These are phyloP conservation scores for Lentithecium fluviatile DNA, from an alignment of 495 filamentous ascomycete genomes.

Conservation along the genomic window DNA sequence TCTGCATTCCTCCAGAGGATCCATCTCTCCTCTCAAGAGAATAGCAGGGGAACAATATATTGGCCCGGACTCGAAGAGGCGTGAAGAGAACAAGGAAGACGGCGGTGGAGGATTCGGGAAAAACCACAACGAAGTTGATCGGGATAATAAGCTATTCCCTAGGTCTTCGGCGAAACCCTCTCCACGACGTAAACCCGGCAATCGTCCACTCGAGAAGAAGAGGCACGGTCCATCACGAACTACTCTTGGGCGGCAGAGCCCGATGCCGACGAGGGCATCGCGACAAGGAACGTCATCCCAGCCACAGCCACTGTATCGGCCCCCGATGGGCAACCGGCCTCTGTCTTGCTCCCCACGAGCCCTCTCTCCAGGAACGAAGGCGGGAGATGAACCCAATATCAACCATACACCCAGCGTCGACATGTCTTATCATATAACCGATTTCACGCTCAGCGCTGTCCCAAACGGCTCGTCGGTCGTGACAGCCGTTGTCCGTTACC, in stretches of 20 bases:
- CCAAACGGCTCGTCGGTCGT: conserved; percentile 15
- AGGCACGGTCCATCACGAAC: no score
- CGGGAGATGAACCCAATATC: conserved; percentile 4
- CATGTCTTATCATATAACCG: conserved; percentile 26
- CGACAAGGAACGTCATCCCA: conserved; percentile 14
- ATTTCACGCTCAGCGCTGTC: conserved; percentile 14
- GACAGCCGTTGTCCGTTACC: conserved; percentile 13
- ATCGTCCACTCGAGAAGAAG: conserved; percentile 7
- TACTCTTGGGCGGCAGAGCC: conserved; percentile 4
- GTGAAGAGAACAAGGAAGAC: conserved; percentile 13
- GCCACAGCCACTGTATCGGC: neutral
- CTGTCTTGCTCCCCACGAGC: conserved; percentile 15
- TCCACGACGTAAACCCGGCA: conserved; percentile 13
- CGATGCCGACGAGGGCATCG: conserved; percentile 15
- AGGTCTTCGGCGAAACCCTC: conserved; percentile 5
- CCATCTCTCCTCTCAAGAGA: no score
- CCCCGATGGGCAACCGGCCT: conserved; percentile 8
- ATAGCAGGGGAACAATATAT: no score
- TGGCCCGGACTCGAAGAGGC: no score
- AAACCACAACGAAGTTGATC: no score
- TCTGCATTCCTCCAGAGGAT: neutral
- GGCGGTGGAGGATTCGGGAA: no score
- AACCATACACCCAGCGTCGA: conserved; percentile 5
- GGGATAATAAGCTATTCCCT: neutral
- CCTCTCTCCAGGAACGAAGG: conserved; percentile 14